phyloP scores from a whole-genome alignment of 176 grass and related monocot genomes.

The Paspalum notatum region DNA sequence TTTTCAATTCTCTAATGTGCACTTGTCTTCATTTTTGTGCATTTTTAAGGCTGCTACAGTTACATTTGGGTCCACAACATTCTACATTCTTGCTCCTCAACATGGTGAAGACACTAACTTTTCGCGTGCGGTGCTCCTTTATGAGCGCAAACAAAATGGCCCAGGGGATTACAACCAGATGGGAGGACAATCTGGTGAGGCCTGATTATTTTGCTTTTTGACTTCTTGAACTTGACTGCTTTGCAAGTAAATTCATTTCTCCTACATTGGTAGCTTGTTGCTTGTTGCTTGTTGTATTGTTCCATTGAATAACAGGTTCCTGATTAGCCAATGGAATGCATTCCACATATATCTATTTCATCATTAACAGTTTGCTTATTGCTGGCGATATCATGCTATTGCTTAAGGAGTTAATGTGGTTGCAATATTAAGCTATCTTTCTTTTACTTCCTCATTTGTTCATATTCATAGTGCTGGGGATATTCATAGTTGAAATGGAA shows the following conservation, averaged over 20 bases:
- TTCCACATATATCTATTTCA: slow-evolving; percentile 1
- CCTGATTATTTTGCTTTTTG: slow-evolving; percentile 1
- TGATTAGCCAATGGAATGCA: not conserved
- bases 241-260: slow-evolving; percentile 14
- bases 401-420: not conserved
- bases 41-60: slow-evolving; percentile 53
- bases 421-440: not conserved
- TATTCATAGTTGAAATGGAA: too few relatives aligned
- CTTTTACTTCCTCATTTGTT: slow-evolving; percentile 9
- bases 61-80: slow-evolving; percentile 23
- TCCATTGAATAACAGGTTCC: too few relatives aligned
- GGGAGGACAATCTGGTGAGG: slow-evolving; percentile 43
- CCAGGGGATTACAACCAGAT: slow-evolving; percentile 25
- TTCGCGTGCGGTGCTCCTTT: slow-evolving; percentile 63
- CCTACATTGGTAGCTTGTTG: not conserved
- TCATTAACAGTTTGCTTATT: not conserved
- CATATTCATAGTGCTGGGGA: not conserved
- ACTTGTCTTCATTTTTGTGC: slow-evolving; percentile 22
- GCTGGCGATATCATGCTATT: slow-evolving; percentile 8
- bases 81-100: slow-evolving; percentile 59
- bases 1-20: not conserved
- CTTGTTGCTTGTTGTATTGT: too few relatives aligned
- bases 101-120: slow-evolving; percentile 35
- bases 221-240: slow-evolving; percentile 8
- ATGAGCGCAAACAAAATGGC: slow-evolving; percentile 28